Percentiles rank a stretch among this genome's conserved stretches.
Conservation (phyloP, 441 rosid genomes). For the Pelargonium citronellum region DNA sequence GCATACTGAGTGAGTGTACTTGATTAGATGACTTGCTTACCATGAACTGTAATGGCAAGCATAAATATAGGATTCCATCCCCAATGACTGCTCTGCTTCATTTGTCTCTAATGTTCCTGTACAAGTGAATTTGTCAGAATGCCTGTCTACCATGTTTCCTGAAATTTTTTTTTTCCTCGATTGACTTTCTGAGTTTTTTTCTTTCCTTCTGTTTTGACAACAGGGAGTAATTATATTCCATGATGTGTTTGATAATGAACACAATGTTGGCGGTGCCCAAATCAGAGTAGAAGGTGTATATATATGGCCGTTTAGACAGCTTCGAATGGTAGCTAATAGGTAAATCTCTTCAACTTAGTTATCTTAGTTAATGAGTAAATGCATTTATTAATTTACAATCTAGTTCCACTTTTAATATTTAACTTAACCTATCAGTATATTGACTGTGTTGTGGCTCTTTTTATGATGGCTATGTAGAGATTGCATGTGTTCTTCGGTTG, state of each 20-base stretch:
- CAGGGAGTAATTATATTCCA: slow-evolving; percentile 96
- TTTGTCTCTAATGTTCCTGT: not conserved
- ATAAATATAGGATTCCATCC: no score
- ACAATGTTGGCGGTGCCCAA: slow-evolving; percentile 87
- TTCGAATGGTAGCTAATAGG: slow-evolving; percentile 92
- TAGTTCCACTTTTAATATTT: no score
- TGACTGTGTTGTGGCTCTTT: no score
- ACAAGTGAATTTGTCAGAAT: not conserved
- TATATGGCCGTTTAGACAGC: slow-evolving; percentile 98
- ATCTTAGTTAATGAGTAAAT: slow-evolving; percentile 6
- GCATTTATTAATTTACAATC: not conserved
- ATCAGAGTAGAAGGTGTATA: slow-evolving; percentile 95
- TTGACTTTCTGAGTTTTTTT: not conserved
- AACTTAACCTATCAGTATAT: no score
- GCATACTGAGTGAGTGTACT: no score
- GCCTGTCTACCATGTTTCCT: not conserved
- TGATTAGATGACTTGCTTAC: no score
- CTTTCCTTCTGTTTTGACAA: slow-evolving; percentile 21
- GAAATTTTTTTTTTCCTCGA: not conserved
- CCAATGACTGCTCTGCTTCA: no score
- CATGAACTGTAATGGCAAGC: no score
- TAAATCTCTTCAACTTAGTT: slow-evolving; percentile 24
- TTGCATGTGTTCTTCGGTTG: no score
- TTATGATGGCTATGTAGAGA: no score
- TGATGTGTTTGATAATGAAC: slow-evolving; percentile 82